These are phyloP conservation scores for Cryptosporidium felis DNA, from an alignment of 169 alveolate species.

Conservation along the genomic window DNA sequence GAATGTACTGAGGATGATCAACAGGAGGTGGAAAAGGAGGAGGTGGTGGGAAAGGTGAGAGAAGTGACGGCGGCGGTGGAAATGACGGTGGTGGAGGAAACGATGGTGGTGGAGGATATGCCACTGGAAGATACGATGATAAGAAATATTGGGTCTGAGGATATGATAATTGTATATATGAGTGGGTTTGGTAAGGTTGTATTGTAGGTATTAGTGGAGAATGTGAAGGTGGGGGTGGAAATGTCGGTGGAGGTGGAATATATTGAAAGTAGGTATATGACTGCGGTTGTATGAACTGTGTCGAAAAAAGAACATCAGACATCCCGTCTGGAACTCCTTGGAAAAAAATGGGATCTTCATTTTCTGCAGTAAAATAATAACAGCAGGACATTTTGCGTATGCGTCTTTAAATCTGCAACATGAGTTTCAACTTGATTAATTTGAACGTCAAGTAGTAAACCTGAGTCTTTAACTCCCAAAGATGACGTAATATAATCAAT, in stretches of 20 bases:
- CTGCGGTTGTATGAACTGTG: too few relatives aligned
- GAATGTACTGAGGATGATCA: neutral
- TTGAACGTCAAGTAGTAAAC: too few relatives aligned
- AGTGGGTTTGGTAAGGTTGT: too few relatives aligned
- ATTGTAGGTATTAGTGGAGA: neutral
- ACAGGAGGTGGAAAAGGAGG: neutral
- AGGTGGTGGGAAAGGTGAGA: neutral
- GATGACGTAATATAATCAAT: too few relatives aligned
- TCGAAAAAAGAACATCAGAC: too few relatives aligned
- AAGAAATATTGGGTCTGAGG: too few relatives aligned
- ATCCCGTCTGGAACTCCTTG: too few relatives aligned
- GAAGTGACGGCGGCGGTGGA: neutral
- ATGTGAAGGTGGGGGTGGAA: neutral
- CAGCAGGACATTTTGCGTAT: neutral
- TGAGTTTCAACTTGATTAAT: neutral
- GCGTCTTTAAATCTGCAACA: neutral
- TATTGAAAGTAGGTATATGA: too few relatives aligned
- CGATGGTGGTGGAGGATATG: neutral
- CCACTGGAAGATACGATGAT: too few relatives aligned
- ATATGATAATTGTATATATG: too few relatives aligned
- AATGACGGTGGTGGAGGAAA: neutral
- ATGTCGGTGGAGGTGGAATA: neutral
- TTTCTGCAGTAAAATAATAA: neutral
- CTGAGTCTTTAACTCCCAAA: too few relatives aligned
- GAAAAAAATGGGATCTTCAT: too few relatives aligned